Evolutionary conservation across 164 flowering plant species (phyloP).

Genomic region (Pachysandra terminalis): DNA sequence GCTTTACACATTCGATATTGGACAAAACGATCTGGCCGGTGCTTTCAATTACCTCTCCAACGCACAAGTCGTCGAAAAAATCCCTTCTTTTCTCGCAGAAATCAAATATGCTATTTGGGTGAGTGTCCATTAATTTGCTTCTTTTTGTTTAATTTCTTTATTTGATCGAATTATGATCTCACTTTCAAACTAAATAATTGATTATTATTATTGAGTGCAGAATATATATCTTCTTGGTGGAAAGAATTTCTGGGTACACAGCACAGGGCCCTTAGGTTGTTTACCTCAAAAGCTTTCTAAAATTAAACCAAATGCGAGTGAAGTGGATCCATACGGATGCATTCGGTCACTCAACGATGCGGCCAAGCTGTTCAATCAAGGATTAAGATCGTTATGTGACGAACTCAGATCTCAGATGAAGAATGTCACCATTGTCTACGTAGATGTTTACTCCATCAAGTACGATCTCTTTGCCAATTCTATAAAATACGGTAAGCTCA

Average conservation of each 20-base stretch:
- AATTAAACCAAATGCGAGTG: constrained; percentile 15
- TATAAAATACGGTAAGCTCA: constrained; percentile 35
- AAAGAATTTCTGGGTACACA: constrained; percentile 62
- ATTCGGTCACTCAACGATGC: constrained; percentile 36
- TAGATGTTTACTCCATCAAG: constrained; percentile 49
- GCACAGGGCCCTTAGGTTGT: constrained; percentile 64
- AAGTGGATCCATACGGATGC: constrained; percentile 47
- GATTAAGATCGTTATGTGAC: constrained; percentile 25
- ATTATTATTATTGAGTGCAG: constrained; percentile 14
- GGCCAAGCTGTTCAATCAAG: constrained; percentile 40
- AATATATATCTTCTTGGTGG: constrained; percentile 44
- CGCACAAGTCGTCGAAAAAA: constrained; percentile 28
- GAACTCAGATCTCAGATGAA: constrained; percentile 26
- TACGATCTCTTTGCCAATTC: constrained; percentile 44
- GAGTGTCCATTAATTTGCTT: not conserved
- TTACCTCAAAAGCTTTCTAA: constrained; percentile 44
- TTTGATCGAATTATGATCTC: too few species aligned
- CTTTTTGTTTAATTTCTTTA: not conserved
- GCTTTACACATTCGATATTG: constrained; percentile 54
- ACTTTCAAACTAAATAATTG: too few species aligned
- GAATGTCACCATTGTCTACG: constrained; percentile 43
- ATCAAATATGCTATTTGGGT: constrained; percentile 44
- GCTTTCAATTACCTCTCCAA: constrained; percentile 37
- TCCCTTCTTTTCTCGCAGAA: constrained; percentile 45
- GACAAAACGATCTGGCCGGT: constrained; percentile 48